Base-by-base conservation (phyloP, 495 filamentous ascomycete genomes). In the Bacidia rubella region DNA sequence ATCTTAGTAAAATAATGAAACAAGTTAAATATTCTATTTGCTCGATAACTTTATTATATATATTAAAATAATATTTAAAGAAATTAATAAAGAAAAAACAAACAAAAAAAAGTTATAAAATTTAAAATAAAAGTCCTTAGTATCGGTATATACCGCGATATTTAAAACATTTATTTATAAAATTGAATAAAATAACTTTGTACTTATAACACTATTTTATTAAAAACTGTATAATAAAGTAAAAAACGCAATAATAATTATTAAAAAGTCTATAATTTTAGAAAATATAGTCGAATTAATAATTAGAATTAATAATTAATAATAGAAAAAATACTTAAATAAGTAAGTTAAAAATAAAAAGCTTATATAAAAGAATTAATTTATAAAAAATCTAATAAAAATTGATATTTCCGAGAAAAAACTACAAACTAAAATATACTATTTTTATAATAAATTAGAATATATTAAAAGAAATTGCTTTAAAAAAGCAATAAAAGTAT, bases 81-180 rank as follows among this genome's bases (percentile, higher is more conserved):
- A 10, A 52, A 47, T 11, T 9, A 10, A 52, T 27, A 52, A 49
- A 46, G 17, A 45, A 45, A 49, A 49, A 10, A 11, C 7, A 52
- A 9, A 19, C 46, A 45, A 42, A 52, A 52, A 49, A 26, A 45
- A 45, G 42, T 19, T 22, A 11, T 45, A 11, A 15, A 11, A 15
- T 45, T 11, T 11, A 11, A 11, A 45, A 45, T 45, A 45, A 11
- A 15, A 45, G n/a, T n/a, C n/a, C n/a, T n/a, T n/a, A 45, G 10
- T 45, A 11, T 11, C 19, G 10, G 19, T 15, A 45, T 11, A 45
- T 11, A 45, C 10, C 9, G 9, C 20, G 20, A 15, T 11, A 20
- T 45, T 11, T 45, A 45, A 15, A 45, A 11, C 11, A 45, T 15
- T 12, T 15, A n/a, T n/a, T n/a, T n/a, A n/a, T n/a, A n/a, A n/a